phyloP scores from a whole-genome alignment of 2,329 filamentous ascomycete species.

The Orbilia blumenaviensis region DNA sequence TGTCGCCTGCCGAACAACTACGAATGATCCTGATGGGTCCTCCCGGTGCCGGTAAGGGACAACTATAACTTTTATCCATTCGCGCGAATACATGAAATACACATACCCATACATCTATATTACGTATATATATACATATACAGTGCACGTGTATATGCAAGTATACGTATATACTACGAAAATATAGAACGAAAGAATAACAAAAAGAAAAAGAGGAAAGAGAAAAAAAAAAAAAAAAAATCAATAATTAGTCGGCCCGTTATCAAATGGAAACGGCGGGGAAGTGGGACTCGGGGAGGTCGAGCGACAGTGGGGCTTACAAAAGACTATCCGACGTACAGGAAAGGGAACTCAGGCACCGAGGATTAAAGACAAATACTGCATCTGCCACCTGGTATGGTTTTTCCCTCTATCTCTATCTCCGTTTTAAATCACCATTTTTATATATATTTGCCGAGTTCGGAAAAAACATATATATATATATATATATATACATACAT shows the following conservation, averaged over 20 bases:
- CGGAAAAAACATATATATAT: too few species aligned
- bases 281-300: not conserved
- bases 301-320: constrained; percentile 50
- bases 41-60: constrained; percentile 86
- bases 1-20: constrained; percentile 71
- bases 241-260: not conserved
- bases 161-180: not conserved
- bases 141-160: too few species aligned
- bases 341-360: constrained; percentile 99
- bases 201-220: not conserved
- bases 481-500: not conserved
- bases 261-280: constrained; percentile 5
- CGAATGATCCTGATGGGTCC: constrained; percentile 98
- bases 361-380: constrained; percentile 97
- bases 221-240: not conserved
- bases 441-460: too few species aligned
- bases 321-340: constrained; percentile 61
- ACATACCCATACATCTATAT: too few species aligned
- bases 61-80: not conserved
- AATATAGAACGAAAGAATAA: not conserved
- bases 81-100: not conserved
- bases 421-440: too few species aligned
- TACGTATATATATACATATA: too few species aligned
- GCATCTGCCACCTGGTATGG: constrained; percentile 92
- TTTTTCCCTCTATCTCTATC: constrained; percentile 38